Conservation (phyloP, 2,329 filamentous ascomycete genomes). For the Colletotrichum ledebouriae region DNA sequence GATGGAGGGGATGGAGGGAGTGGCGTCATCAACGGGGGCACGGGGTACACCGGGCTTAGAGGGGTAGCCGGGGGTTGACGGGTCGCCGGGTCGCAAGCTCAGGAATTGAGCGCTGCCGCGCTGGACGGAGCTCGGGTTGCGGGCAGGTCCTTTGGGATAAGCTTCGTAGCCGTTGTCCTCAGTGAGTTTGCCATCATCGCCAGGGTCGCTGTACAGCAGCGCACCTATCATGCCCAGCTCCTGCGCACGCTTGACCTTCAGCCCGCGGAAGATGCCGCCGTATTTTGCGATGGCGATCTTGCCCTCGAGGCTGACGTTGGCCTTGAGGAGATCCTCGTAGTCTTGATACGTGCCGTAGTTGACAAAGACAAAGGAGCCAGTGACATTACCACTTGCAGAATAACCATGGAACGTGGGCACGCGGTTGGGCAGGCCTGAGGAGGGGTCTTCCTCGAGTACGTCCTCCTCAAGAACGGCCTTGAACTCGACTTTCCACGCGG, state of each 20-base stretch:
- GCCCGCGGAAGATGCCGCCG: constrained; percentile 86
- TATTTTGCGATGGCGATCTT: constrained; percentile 92
- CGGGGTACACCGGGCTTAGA: constrained; percentile 91
- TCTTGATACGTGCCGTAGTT: constrained; percentile 92
- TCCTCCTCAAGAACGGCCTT: constrained; percentile 88
- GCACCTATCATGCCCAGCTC: constrained; percentile 91
- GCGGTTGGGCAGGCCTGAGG: constrained; percentile 77
- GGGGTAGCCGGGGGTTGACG: constrained; percentile 91
- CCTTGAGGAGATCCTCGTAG: constrained; percentile 82
- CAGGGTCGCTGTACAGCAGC: constrained; percentile 88
- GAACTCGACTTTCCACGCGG: constrained; percentile 74
- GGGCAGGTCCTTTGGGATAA: constrained; percentile 89
- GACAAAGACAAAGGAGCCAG: constrained; percentile 86
- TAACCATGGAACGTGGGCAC: constrained; percentile 96
- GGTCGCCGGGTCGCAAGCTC: constrained; percentile 78
- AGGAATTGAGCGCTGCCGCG: constrained; percentile 88
- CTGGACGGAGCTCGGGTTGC: constrained; percentile 91
- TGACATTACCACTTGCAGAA: constrained; percentile 92
- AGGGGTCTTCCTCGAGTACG: constrained; percentile 84
- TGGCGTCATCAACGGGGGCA: constrained; percentile 75
- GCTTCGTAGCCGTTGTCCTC: constrained; percentile 82
- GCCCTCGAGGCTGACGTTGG: constrained; percentile 81
- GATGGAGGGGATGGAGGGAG: constrained; percentile 88
- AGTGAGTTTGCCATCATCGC: constrained; percentile 86
- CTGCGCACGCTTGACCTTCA: constrained; percentile 93